phyloP scores from a whole-genome alignment of 2,329 filamentous ascomycete genomes.

The Aspergillus puulaauensis region DNA sequence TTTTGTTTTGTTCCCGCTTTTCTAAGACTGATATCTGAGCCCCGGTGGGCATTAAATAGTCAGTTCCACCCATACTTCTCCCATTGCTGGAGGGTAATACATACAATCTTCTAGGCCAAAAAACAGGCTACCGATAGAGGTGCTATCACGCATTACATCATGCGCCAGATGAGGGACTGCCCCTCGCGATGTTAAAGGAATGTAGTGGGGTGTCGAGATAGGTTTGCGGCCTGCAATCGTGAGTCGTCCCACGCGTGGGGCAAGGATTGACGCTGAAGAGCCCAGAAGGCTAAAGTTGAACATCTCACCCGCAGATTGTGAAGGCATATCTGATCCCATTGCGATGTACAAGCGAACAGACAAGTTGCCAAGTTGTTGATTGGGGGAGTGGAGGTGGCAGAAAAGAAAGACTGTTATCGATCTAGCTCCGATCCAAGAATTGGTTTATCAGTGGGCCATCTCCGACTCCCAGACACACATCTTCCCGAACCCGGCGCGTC shows the following conservation, averaged over 20 bases:
- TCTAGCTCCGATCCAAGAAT: not conserved
- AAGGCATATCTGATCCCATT: conserved; percentile 30
- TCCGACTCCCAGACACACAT: not conserved
- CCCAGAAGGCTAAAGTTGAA: conserved; percentile 38
- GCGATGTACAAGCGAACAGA: conserved; percentile 3
- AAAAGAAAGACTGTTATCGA: conserved; percentile 11
- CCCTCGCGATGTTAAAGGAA: conserved; percentile 79
- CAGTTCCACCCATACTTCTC: conserved; percentile 18
- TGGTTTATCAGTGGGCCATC: not conserved
- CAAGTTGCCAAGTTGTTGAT: not conserved
- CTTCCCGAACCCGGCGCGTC: not conserved
- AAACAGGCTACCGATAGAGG: conserved; percentile 69
- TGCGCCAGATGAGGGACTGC: conserved; percentile 84
- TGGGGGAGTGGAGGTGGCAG: not conserved
- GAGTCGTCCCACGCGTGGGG: conserved; percentile 68
- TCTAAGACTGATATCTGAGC: conserved; percentile 59
- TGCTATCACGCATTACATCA: conserved; percentile 70
- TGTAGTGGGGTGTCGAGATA: conserved; percentile 80
- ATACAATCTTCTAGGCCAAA: conserved; percentile 90
- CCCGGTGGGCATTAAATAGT: conserved; percentile 29
- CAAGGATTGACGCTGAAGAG: conserved; percentile 33
- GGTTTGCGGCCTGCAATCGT: conserved; percentile 60
- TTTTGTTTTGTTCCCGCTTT: conserved; percentile 40
- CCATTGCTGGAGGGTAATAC: conserved; percentile 31
- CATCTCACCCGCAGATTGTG: conserved; percentile 32